Base-by-base conservation (phyloP, 2,329 filamentous ascomycete genomes). In the Aspergillus viridinutans region DNA sequence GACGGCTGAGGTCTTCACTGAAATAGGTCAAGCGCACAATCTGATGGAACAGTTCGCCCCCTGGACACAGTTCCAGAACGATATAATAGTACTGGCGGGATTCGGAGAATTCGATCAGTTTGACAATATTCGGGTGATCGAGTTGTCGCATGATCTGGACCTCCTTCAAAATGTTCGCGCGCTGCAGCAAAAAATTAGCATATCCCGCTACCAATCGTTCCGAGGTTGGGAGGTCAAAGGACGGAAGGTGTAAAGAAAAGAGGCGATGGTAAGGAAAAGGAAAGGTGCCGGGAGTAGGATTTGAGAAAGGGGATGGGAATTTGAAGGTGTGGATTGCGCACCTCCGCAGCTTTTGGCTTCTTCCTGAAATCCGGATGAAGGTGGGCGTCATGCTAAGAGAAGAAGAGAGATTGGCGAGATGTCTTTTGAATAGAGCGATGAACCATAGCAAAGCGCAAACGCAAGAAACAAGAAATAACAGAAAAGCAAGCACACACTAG, bases 1-100 rank as follows among this genome's bases (percentile, higher is more conserved):
- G 94, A 64, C 94, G 84, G 53, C 92, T 95, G 1, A 99, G 81
- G 50, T 97, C 88, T 74, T 99, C 94, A 78, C 93, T 97, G 72
- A 99, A 99, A 74, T 97, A 99, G 14, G 94, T 99, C 72, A 99
- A 85, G 64, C 93, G 89, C 52, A 99, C 94, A 66, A 99, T 97
- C 73, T 97, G 93, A 74, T 99, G 94, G 81, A 99, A 99, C 10
- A 99, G 81, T 77, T 99, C 94, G 70, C 94, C 94, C 58, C 94
- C 94, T 0, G 92, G 92, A 57, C 93, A 96, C 47, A 97, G 83
- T 76, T 99, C 94, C 43, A 99, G 85, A 47, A 99, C 87, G 66
- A 99, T 97, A 78, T 95, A 99, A 77, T 97, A 97, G 73, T 97
- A 97, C 74, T 97, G 92, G 57, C 85, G 84, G 1, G 92, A 95